Percentiles rank a stretch among this genome's conserved stretches.
These are phyloP conservation scores for Starmerella cellae DNA, from an alignment of 805 yeast species.

Conservation along the genomic window DNA sequence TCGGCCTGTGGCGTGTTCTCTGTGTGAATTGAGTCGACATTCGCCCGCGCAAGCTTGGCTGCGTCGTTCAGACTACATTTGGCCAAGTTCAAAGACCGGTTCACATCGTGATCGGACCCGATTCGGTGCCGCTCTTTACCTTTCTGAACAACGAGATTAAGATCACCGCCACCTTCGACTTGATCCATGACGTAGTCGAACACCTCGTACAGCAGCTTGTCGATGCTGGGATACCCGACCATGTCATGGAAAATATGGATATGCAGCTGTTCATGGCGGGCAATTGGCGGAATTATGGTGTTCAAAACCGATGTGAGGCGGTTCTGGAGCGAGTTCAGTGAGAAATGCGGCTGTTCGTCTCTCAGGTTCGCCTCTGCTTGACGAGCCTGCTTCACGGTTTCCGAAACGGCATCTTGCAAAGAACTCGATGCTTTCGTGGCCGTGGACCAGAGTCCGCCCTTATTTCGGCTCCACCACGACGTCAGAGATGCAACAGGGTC, in stretches of 20 bases:
- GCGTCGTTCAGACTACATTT: conserved; percentile 70
- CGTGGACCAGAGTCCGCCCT: conserved; percentile 31
- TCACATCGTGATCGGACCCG: conserved; percentile 26
- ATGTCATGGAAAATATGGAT: conserved; percentile 35
- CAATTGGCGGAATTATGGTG: conserved; percentile 35
- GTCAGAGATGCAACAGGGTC: conserved; percentile 27
- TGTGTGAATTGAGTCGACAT: conserved; percentile 56
- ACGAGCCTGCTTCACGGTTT: conserved; percentile 28
- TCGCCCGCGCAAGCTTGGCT: conserved; percentile 77
- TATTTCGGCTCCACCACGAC: conserved; percentile 30
- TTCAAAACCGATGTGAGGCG: conserved; percentile 30
- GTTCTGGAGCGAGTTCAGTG: conserved; percentile 23
- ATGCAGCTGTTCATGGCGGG: conserved; percentile 32
- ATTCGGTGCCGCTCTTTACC: conserved; percentile 31
- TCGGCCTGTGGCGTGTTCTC: conserved; percentile 5
- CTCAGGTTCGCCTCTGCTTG: conserved; percentile 31
- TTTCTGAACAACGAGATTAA: conserved; percentile 39
- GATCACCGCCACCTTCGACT: conserved; percentile 56
- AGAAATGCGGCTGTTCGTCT: conserved; percentile 24
- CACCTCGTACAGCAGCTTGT: conserved; percentile 36
- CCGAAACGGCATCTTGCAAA: conserved; percentile 13
- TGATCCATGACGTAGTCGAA: conserved; percentile 49
- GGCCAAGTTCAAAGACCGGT: conserved; percentile 51
- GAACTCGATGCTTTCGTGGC: conserved; percentile 25
- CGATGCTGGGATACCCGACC: conserved; percentile 36